phyloP scores from a whole-genome alignment of 768 basidiomycete genomes.

The Boletus edulis region DNA sequence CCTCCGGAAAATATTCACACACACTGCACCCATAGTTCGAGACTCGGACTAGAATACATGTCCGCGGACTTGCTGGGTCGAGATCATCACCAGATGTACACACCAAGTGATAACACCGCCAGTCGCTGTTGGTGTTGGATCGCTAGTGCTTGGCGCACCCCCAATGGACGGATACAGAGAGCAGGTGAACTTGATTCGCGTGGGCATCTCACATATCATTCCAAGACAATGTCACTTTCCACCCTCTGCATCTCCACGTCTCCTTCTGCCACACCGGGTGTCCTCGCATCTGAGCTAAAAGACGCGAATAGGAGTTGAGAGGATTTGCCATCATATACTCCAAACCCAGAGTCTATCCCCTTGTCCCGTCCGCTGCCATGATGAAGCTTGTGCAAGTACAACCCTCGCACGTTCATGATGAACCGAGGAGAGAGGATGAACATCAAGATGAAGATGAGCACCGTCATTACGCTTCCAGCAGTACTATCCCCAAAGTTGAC shows the following conservation, averaged over 20 bases:
- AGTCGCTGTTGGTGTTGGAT: no score
- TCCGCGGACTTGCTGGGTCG: background rate
- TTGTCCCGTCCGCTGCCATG: background rate
- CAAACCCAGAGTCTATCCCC: slow-evolving; percentile 16
- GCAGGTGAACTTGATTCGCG: background rate
- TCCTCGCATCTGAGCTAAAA: background rate
- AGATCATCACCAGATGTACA: background rate
- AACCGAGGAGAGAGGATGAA: slow-evolving; percentile 19
- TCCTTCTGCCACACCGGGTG: background rate
- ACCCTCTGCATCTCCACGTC: slow-evolving; percentile 7
- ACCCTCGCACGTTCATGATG: slow-evolving; percentile 17
- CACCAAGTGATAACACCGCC: background rate
- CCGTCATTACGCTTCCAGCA: background rate
- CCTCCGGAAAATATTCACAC: background rate
- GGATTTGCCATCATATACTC: background rate
- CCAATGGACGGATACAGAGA: background rate
- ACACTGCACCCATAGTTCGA: no score
- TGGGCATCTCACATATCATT: background rate
- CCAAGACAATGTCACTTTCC: background rate
- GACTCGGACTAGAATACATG: background rate
- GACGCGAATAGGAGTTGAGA: background rate
- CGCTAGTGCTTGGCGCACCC: background rate
- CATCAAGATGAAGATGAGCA: background rate
- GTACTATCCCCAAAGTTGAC: slow-evolving; percentile 2
- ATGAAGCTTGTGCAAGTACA: background rate